phyloP scores from a whole-genome alignment of 352 stramenopile genomes.

The Globisporangium nagaii region DNA sequence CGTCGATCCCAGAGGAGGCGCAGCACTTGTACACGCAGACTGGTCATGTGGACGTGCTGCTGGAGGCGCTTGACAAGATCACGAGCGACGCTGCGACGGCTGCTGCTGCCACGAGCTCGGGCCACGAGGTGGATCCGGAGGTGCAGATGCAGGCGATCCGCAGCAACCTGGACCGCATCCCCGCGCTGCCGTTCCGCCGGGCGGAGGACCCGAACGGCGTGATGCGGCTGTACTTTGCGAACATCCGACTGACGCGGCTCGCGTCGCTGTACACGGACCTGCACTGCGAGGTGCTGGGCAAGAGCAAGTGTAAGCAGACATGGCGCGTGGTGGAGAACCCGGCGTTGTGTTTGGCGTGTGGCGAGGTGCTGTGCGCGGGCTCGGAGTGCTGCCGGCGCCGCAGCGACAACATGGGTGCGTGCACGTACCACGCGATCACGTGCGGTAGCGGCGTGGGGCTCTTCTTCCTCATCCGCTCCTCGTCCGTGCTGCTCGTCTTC shows the following conservation, averaged over 20 bases:
- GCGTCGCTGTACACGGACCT: slow-evolving; percentile 73
- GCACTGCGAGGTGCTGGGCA: slow-evolving; percentile 61
- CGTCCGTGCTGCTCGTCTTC: slow-evolving; percentile 71
- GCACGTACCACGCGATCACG: slow-evolving; percentile 65
- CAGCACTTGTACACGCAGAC: slow-evolving; percentile 53
- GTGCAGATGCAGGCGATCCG: slow-evolving; percentile 22
- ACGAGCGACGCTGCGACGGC: slow-evolving; percentile 1
- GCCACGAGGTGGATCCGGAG: slow-evolving; percentile 10
- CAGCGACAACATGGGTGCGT: slow-evolving; percentile 66
- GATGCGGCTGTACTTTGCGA: slow-evolving; percentile 51
- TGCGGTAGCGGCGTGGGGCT: slow-evolving; percentile 68
- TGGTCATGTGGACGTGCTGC: slow-evolving; percentile 36
- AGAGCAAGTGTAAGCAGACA: slow-evolving; percentile 71
- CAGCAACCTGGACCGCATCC: slow-evolving; percentile 46
- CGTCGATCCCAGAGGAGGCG: slow-evolving; percentile 36
- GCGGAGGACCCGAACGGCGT: slow-evolving; percentile 26
- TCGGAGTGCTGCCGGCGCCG: slow-evolving; percentile 74
- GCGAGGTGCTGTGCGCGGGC: slow-evolving; percentile 70
- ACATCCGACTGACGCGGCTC: slow-evolving; percentile 55
- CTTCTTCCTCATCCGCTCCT: slow-evolving; percentile 82
- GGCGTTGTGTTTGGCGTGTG: slow-evolving; percentile 74
- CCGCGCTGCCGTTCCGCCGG: slow-evolving; percentile 46
- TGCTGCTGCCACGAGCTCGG: background rate
- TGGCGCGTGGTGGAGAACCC: slow-evolving; percentile 72
- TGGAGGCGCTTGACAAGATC: slow-evolving; percentile 30